phyloP scores from a whole-genome alignment of 1,284 basidiomycete genomes.

The Amylostereum areolatum region DNA sequence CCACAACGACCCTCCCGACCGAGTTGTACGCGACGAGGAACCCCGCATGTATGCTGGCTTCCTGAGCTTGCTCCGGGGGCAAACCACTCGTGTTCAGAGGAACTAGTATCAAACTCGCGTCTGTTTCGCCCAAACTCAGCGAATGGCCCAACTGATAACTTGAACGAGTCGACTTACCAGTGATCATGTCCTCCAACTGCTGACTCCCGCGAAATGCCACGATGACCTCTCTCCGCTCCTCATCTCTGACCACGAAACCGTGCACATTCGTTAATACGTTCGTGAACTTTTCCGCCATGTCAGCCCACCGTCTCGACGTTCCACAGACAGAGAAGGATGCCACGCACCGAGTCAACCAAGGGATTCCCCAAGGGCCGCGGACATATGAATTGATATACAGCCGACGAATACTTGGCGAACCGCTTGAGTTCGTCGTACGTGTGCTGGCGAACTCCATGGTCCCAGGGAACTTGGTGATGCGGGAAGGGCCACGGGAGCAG shows the following conservation, averaged over 20 bases:
- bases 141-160: background rate
- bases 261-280: constrained; percentile 37
- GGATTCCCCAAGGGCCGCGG: constrained; percentile 42
- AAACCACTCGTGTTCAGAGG: constrained; percentile 21
- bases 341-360: constrained; percentile 34
- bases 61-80: constrained; percentile 1
- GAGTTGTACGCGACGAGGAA: constrained; percentile 20
- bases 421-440: constrained; percentile 11
- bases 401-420: constrained; percentile 29
- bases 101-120: constrained; percentile 14
- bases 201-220: constrained; percentile 41
- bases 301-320: background rate
- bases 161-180: constrained; percentile 22
- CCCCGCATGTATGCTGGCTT: constrained; percentile 15
- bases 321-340: background rate
- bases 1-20: constrained; percentile 12
- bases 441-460: background rate
- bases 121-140: constrained; percentile 3
- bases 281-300: constrained; percentile 24
- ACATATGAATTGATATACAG: constrained; percentile 36
- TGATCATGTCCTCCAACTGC: constrained; percentile 12
- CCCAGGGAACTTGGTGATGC: no score
- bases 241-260: constrained; percentile 44
- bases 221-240: constrained; percentile 35
- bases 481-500: no score